These are phyloP conservation scores for Mycena sp. DNA, from an alignment of 1,284 basidiomycete genomes.

Conservation along the genomic window DNA sequence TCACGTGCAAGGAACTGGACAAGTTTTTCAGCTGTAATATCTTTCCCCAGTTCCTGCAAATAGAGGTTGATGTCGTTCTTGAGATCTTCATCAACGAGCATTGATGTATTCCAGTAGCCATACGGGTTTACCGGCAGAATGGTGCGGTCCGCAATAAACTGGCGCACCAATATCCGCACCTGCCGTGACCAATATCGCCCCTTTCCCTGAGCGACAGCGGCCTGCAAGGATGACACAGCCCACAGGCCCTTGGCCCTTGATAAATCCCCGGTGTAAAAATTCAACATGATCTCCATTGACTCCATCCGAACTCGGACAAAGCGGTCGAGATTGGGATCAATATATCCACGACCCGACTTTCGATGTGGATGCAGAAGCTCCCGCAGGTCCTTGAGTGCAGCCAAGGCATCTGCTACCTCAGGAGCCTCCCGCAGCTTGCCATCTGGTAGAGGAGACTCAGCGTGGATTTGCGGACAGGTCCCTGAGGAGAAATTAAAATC, in stretches of 20 bases:
- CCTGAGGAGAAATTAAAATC: no score
- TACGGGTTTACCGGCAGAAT: slow-evolving; percentile 12
- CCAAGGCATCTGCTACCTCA: neutral
- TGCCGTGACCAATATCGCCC: slow-evolving; percentile 36
- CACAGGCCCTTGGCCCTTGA: slow-evolving; percentile 39
- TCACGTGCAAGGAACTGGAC: slow-evolving; percentile 32
- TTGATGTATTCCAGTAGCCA: slow-evolving; percentile 15
- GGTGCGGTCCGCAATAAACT: slow-evolving; percentile 36
- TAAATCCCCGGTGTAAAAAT: slow-evolving; percentile 34
- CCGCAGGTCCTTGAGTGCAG: neutral
- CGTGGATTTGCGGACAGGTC: no score
- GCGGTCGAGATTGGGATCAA: slow-evolving; percentile 32
- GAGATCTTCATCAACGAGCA: slow-evolving; percentile 14
- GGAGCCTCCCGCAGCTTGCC: slow-evolving; percentile 15
- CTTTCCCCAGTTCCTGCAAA: slow-evolving; percentile 40
- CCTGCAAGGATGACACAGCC: slow-evolving; percentile 38
- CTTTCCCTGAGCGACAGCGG: slow-evolving; percentile 33
- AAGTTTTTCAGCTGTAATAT: slow-evolving; percentile 41
- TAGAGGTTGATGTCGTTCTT: slow-evolving; percentile 37
- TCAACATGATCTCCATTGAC: slow-evolving; percentile 38
- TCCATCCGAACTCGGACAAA: slow-evolving; percentile 36
- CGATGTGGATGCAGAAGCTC: slow-evolving; percentile 14
- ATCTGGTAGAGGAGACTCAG: neutral
- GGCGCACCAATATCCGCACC: slow-evolving; percentile 30
- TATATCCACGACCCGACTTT: slow-evolving; percentile 19